Evolutionary conservation across 257 asterid genomes (phyloP).

Genomic region (Solanum sitiens): DNA sequence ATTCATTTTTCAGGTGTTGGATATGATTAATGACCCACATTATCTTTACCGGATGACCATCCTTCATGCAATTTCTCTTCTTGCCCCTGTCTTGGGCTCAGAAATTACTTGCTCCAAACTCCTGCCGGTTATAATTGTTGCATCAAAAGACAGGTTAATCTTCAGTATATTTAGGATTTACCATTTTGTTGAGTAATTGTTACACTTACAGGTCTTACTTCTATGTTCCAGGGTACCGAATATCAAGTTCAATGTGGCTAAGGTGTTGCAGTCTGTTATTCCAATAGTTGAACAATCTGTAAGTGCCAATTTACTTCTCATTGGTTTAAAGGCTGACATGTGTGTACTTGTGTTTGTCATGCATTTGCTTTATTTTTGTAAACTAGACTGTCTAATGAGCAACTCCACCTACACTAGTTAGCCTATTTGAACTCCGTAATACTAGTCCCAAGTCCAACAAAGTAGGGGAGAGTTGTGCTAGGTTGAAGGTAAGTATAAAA

Average conservation of each 20-base stretch:
- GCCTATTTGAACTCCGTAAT: background rate
- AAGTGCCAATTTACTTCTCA: constrained; percentile 11
- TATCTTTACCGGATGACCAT: constrained; percentile 52
- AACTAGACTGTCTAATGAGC: background rate
- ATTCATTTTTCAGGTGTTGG: constrained; percentile 29
- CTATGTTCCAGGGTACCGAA: constrained; percentile 72
- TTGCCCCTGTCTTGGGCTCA: constrained; percentile 48
- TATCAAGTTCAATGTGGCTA: constrained; percentile 86
- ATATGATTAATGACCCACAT: constrained; percentile 46
- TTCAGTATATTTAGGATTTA: background rate
- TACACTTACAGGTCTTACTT: background rate
- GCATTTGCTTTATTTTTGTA: background rate
- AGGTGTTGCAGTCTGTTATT: constrained; percentile 78
- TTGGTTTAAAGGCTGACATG: background rate
- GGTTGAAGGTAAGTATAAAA: background rate
- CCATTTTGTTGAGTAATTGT: background rate
- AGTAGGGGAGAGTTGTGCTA: background rate
- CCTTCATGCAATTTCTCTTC: constrained; percentile 44
- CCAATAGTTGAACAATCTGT: constrained; percentile 82
- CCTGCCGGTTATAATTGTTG: constrained; percentile 46
- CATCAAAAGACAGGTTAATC: constrained; percentile 77
- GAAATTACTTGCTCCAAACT: constrained; percentile 40
- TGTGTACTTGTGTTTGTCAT: background rate
- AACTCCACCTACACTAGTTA: background rate
- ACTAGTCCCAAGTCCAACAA: background rate